These are phyloP conservation scores for Kazachstania africana DNA, from an alignment of 805 yeast species.

Conservation along the genomic window DNA sequence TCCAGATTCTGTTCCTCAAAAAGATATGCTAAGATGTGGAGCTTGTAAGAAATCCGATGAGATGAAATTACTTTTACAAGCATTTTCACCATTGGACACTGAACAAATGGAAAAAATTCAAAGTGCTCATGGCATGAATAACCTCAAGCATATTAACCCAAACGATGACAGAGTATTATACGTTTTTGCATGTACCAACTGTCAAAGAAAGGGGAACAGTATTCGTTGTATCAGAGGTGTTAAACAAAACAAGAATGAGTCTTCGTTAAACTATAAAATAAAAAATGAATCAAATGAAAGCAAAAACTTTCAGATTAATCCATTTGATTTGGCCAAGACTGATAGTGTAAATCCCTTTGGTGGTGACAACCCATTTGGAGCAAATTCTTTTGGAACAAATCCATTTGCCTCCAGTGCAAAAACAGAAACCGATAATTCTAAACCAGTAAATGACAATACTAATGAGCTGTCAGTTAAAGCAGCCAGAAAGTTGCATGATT, in stretches of 20 bases:
- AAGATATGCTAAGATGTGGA: conserved; percentile 45
- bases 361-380: conserved; percentile 20
- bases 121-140: conserved; percentile 4
- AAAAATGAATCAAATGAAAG: conserved; percentile 29
- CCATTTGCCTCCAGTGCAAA: conserved; percentile 1
- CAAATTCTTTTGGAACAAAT: conserved; percentile 26
- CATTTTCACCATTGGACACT: conserved; percentile 61
- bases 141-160: conserved; percentile 27
- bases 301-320: conserved; percentile 30
- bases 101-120: conserved; percentile 18
- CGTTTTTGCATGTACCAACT: conserved; percentile 64
- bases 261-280: conserved; percentile 34
- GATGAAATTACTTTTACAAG: conserved; percentile 65
- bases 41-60: conserved; percentile 39
- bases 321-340: conserved; percentile 19
- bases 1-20: conserved; percentile 43
- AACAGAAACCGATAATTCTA: neutral
- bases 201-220: conserved; percentile 61
- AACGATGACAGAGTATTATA: conserved; percentile 74
- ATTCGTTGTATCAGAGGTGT: conserved; percentile 72
- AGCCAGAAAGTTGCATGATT: conserved; percentile 23
- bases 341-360: conserved; percentile 19
- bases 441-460: neutral
- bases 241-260: conserved; percentile 41
- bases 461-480: conserved; percentile 23